Percentiles rank a stretch among this genome's conserved stretches.
Conservation (phyloP, 2,329 filamentous ascomycete genomes). For the Penicillium sp. region DNA sequence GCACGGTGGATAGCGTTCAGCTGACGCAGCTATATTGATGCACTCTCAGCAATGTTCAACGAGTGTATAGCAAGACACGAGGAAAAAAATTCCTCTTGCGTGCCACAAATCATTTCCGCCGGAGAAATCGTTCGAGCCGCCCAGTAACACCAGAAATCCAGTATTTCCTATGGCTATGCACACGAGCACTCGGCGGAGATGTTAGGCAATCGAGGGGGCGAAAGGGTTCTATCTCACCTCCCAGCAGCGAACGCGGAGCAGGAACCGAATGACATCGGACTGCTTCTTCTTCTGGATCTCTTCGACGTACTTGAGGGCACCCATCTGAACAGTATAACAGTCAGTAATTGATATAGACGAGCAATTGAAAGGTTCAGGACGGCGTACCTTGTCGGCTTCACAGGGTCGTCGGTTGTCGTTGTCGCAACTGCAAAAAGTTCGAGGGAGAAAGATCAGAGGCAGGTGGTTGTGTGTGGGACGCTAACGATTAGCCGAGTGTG, state of each 20-base stretch:
- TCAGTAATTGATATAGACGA: neutral
- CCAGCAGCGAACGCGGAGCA: conserved; percentile 99
- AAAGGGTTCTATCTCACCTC: conserved; percentile 58
- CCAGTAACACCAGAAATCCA: conserved; percentile 28
- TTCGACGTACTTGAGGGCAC: conserved; percentile 99
- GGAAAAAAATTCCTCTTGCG: conserved; percentile 30
- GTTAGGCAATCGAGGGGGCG: conserved; percentile 33
- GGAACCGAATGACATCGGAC: conserved; percentile 99
- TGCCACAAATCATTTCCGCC: conserved; percentile 45
- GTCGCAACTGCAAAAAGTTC: conserved; percentile 36
- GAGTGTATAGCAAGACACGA: conserved; percentile 83
- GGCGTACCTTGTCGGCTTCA: conserved; percentile 43
- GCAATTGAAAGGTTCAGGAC: neutral
- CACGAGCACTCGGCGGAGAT: conserved; percentile 35
- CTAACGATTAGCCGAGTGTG: conserved; percentile 40
- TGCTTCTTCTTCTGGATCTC: conserved; percentile 99
- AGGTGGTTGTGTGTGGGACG: conserved; percentile 40
- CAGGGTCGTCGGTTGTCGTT: conserved; percentile 41
- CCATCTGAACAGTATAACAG: conserved; percentile 59
- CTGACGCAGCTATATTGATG: conserved; percentile 99
- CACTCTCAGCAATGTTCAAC: conserved; percentile 99
- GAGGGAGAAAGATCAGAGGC: conserved; percentile 28
- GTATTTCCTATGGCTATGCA: conserved; percentile 32
- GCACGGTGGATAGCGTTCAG: conserved; percentile 99
- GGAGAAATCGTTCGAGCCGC: conserved; percentile 30